Percentiles rank a stretch among this genome's conserved stretches.
Conservation (phyloP, 140 eudicot genomes). For the Bidens hawaiensis region DNA sequence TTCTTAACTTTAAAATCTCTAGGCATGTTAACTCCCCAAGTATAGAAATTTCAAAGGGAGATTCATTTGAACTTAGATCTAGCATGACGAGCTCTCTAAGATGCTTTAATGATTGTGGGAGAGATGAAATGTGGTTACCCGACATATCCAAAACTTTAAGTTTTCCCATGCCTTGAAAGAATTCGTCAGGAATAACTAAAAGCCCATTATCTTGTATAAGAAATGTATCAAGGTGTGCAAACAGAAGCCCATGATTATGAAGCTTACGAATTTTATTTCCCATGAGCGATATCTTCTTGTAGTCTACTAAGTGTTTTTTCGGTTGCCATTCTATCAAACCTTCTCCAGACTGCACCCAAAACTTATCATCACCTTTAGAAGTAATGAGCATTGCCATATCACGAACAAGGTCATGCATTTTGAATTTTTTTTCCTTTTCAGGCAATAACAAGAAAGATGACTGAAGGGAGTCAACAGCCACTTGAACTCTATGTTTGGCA, state of each 20-base stretch:
- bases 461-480: neutral
- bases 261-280: neutral
- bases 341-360: neutral
- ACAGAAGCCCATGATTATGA: neutral
- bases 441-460: too few relatives aligned
- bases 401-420: constrained; percentile 42
- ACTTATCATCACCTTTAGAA: neutral
- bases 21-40: constrained; percentile 1
- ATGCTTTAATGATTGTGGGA: constrained; percentile 20
- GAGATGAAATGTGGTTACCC: neutral
- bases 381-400: constrained; percentile 31
- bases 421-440: too few relatives aligned
- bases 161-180: neutral
- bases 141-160: constrained; percentile 14
- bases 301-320: neutral
- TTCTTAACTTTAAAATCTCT: neutral
- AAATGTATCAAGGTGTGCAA: constrained; percentile 20
- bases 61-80: neutral
- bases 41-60: neutral
- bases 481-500: constrained; percentile 6
- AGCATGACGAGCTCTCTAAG: neutral
- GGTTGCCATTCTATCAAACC: constrained; percentile 12
- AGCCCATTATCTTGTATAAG: neutral
- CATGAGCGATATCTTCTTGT: constrained; percentile 10
- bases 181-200: neutral